Conservation (phyloP, 768 basidiomycete species). For the Tricholoma matsutake region DNA sequence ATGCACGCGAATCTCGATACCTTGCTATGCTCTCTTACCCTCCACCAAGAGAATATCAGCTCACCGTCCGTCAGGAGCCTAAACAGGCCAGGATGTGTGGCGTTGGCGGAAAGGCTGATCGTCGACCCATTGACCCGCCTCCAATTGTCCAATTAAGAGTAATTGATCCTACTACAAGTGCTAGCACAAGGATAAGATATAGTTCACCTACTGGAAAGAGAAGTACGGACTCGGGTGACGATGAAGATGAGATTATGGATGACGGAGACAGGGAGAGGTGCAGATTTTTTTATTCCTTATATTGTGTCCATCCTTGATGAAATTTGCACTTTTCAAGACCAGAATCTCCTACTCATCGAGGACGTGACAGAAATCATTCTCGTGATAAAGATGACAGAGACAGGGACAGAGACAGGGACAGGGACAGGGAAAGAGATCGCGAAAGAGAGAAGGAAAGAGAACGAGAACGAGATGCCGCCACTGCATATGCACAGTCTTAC, state of each 20-base stretch:
- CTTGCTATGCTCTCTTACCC: constrained; percentile 1
- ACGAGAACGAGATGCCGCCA: constrained; percentile 23
- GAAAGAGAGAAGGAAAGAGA: constrained; percentile 18
- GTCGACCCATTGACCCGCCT: constrained; percentile 95
- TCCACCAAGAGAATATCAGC: constrained; percentile 70
- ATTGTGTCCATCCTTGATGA: not conserved
- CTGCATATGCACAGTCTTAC: constrained; percentile 53
- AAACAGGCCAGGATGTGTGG: constrained; percentile 92
- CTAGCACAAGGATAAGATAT: not conserved
- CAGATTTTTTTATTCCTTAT: not conserved
- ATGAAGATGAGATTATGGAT: constrained; percentile 2
- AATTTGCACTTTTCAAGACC: not conserved
- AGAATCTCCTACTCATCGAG: not conserved
- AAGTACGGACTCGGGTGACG: not conserved
- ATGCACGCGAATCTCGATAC: not conserved
- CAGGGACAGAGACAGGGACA: constrained; percentile 4
- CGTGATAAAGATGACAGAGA: constrained; percentile 3
- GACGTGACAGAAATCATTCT: not conserved
- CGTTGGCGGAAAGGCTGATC: constrained; percentile 88
- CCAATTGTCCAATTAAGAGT: constrained; percentile 95
- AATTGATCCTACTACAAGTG: constrained; percentile 52
- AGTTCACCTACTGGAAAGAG: not conserved
- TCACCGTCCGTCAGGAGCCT: constrained; percentile 86
- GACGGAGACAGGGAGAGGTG: constrained; percentile 1
- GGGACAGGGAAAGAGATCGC: constrained; percentile 10